Percentiles rank a stretch among this genome's conserved stretches.
phyloP scores from a whole-genome alignment of 345 rosid genomes.

The Melaleuca alternifolia region DNA sequence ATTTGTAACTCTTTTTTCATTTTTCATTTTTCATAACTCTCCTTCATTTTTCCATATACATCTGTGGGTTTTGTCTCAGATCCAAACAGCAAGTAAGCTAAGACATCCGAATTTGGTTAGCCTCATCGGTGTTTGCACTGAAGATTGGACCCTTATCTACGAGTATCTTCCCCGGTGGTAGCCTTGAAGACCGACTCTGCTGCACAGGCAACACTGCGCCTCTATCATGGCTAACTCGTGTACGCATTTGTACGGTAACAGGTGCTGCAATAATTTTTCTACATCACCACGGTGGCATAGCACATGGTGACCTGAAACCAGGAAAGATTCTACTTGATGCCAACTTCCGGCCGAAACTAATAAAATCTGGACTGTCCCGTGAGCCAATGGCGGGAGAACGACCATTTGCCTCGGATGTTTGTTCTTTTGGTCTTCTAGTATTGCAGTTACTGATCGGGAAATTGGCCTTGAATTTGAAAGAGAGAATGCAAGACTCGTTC shows the following conservation, averaged over 20 bases:
- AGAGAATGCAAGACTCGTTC: constrained; percentile 50
- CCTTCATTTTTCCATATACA: no score
- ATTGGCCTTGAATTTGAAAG: constrained; percentile 43
- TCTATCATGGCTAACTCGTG: constrained; percentile 73
- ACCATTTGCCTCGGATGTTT: constrained; percentile 48
- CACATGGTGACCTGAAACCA: constrained; percentile 81
- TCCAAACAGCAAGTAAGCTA: constrained; percentile 54
- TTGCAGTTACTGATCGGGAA: constrained; percentile 65
- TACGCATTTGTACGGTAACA: constrained; percentile 61
- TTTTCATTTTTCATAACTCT: no score
- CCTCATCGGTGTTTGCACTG: constrained; percentile 73
- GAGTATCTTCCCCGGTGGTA: constrained; percentile 78
- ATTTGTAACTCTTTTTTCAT: no score
- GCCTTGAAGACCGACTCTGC: constrained; percentile 78
- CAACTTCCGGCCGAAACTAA: constrained; percentile 55
- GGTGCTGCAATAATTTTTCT: constrained; percentile 70
- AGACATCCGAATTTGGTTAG: constrained; percentile 81
- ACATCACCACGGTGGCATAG: constrained; percentile 61
- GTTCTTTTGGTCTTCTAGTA: constrained; percentile 66
- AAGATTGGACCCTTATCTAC: constrained; percentile 62
- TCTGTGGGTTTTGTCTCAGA: constrained; percentile 22
- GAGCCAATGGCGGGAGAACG: constrained; percentile 14
- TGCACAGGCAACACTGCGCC: constrained; percentile 63
- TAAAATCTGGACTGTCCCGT: constrained; percentile 59
- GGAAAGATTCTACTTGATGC: constrained; percentile 65